Percentiles rank a stretch among this genome's conserved stretches.
These are phyloP conservation scores for Ilyonectria destructans DNA, from an alignment of 2,329 filamentous ascomycete species.

Conservation along the genomic window DNA sequence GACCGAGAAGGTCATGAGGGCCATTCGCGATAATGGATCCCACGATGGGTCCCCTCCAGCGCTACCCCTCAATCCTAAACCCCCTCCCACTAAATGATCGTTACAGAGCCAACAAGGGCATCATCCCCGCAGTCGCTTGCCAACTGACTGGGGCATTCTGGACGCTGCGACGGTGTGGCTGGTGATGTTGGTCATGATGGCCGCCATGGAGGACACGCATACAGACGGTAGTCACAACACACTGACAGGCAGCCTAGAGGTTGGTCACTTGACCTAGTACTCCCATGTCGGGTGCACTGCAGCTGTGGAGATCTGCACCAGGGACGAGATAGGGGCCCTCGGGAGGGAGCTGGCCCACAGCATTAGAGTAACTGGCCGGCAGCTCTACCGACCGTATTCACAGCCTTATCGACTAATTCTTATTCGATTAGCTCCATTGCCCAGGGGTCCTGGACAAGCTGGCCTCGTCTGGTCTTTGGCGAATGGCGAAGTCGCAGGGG, in stretches of 20 bases:
- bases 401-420: constrained; percentile 9
- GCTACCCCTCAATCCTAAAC: constrained; percentile 5
- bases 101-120: neutral
- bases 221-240: neutral
- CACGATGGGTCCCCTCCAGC: neutral
- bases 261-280: constrained; percentile 23
- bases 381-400: constrained; percentile 15
- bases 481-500: constrained; percentile 17
- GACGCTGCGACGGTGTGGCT: constrained; percentile 25
- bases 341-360: constrained; percentile 15
- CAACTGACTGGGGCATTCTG: neutral
- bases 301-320: constrained; percentile 21
- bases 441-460: neutral
- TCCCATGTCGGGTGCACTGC: constrained; percentile 3
- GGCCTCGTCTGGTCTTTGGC: constrained; percentile 2
- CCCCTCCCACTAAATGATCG: neutral
- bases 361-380: constrained; percentile 7
- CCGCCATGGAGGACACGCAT: constrained; percentile 1
- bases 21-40: neutral
- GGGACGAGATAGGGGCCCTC: neutral
- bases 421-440: constrained; percentile 2
- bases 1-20: constrained; percentile 3
- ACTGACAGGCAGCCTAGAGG: neutral
- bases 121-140: constrained; percentile 1
- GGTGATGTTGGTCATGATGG: constrained; percentile 29